Conservation (phyloP, 257 asterid species). For the Rubia yunnanensis region DNA sequence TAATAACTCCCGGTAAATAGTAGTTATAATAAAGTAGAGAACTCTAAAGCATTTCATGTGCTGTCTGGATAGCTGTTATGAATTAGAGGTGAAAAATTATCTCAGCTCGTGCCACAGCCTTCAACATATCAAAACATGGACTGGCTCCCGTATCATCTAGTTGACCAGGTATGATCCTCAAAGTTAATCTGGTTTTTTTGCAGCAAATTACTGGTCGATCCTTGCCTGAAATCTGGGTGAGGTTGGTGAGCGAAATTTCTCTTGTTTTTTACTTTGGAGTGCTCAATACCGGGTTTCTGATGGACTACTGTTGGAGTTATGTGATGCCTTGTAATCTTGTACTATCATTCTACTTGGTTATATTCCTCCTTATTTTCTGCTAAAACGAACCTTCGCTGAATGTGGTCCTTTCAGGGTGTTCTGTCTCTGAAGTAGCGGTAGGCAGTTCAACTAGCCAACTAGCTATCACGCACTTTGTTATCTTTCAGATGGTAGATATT, state of each 20-base stretch:
- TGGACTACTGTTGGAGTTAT: background rate
- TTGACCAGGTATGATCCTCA: conserved; percentile 1
- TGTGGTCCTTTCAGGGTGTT: background rate
- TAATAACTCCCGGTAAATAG: too few relatives aligned
- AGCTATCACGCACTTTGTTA: background rate
- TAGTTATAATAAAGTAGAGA: background rate
- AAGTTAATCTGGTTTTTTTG: background rate
- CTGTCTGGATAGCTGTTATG: too few relatives aligned
- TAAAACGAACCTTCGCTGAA: too few relatives aligned
- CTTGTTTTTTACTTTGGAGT: background rate
- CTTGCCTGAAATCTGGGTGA: background rate
- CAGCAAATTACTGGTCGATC: background rate
- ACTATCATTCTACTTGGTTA: background rate
- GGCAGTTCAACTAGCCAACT: background rate
- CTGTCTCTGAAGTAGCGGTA: background rate
- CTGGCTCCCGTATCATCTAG: background rate
- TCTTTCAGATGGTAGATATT: background rate
- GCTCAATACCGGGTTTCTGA: background rate
- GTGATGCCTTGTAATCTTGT: background rate
- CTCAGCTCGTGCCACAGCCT: too few relatives aligned
- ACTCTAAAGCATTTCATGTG: too few relatives aligned
- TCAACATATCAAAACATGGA: background rate
- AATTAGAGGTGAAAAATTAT: too few relatives aligned
- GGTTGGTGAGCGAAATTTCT: background rate
- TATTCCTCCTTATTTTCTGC: background rate